A percentile compares a stretch with the other conserved stretches of the same genome.
Evolutionary conservation across 2,329 filamentous ascomycete genomes (phyloP).

Genomic region (Apiospora rasikravindrae): DNA sequence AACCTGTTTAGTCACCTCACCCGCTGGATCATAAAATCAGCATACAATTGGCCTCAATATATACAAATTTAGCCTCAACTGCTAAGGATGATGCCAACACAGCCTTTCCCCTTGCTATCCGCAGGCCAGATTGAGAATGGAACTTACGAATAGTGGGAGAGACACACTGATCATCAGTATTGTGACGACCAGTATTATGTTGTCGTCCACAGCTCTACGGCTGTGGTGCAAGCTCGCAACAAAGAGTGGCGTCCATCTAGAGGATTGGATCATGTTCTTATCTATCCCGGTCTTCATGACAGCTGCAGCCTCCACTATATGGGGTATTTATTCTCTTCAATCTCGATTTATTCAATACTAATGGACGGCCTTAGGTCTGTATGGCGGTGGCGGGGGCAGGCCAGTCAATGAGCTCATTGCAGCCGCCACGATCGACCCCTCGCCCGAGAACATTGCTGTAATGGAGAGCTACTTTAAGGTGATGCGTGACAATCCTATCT

Average conservation of each 20-base stretch:
- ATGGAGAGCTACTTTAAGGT: neutral
- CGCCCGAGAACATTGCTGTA: neutral
- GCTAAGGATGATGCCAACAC: neutral
- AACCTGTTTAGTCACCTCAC: neutral
- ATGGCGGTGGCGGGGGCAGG: neutral
- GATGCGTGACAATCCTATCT: neutral
- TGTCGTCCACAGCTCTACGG: neutral
- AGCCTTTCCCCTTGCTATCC: neutral
- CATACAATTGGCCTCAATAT: too few species aligned
- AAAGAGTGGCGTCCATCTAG: neutral
- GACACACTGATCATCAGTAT: neutral
- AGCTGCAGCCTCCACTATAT: neutral
- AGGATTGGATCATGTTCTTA: neutral
- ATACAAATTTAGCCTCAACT: neutral
- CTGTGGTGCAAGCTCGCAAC: neutral
- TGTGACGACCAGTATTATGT: neutral
- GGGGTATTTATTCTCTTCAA: neutral
- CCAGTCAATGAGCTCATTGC: neutral
- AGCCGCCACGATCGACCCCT: too few species aligned
- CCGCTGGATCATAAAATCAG: too few species aligned
- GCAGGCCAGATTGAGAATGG: too few species aligned
- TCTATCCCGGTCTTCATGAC: neutral
- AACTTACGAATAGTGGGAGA: neutral
- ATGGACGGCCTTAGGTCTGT: neutral
- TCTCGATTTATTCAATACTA: too few species aligned